Base-by-base conservation (phyloP, 2,329 filamentous ascomycete genomes). In the Sphaceloma murrayae region DNA sequence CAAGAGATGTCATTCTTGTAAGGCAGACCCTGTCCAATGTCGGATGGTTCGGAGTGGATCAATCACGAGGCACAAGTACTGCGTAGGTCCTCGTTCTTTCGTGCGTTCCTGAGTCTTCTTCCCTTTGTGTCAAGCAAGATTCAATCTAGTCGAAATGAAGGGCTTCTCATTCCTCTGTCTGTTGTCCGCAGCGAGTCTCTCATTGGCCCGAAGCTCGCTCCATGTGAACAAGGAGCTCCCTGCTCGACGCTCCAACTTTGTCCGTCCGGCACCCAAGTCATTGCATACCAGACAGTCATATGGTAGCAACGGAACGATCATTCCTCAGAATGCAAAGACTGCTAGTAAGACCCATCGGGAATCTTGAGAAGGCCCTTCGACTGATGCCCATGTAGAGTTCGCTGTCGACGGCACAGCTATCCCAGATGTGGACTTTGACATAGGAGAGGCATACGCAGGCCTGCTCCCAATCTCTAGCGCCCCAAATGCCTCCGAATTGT, bases 361-460 rank as follows among this genome's bases (percentile, higher is more conserved):
- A 13, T n/a, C n/a, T n/a, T 5, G 14, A 7, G 14, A 19, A 29
- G 16, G 8, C 7, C 11, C 11, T 2, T 7, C 24, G 7, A 22
- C 43, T 46, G 26, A 46, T 31, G 10, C 9, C n/a, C 4, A 8
- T 9, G 7, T 19, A 49, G 49, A 50, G 21, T 50, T 45, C 29
- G 49, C 51, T 13, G 45, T 51, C 5, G 34, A 53, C 44, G 49
- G 49, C 30, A 50, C 45, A 13, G 46, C 39, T 8, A 49, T 53
- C 9, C 51, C 51, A 1, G 56, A 65, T 24, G 61, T 67, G 10
- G 51, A 63, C 45, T 66, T 66, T 38, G 59, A 66, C 50, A 63
- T 66, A 52, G 83, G 80, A 16, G 59, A 62, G 48, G 53, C 52
- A 11, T 62, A 51, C 32, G 81, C 74, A 0, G 82, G 63, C 32